Base-by-base conservation (phyloP, 495 filamentous ascomycete genomes). In the Penicillium desertorum region DNA sequence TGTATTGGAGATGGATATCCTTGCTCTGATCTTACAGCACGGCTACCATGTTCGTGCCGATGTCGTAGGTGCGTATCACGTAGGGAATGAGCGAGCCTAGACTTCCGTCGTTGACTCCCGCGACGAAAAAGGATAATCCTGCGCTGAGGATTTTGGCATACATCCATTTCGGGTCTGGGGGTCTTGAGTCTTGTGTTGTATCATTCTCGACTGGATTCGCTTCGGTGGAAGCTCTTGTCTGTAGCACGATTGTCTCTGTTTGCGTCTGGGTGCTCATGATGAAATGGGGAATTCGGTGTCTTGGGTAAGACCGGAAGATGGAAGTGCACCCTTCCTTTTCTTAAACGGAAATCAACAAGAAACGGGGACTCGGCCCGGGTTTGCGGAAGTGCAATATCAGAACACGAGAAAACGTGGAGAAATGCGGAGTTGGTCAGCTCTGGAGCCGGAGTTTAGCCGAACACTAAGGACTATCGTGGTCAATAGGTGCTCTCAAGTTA, bases 41-140 rank as follows among this genome's bases (percentile, higher is more conserved):
- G 14, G 60, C 48, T n/a, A 68, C 61, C 59, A 66, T 62, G 19
- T 76, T 73, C 1, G 79, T 81, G 17, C 69, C 73, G 29, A 83
- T 75, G 2, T 64, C 42, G 54, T 82, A 83, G 16, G 63, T 65
- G 3, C 72, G 65, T 16, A 82, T 67, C n/a, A 84, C 68, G 63
- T 85, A 81, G 0, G 81, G 81, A 37, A 83, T 77, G 17, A 85
- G 51, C 0, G 81, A 71, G 3, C 81, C 81, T 3, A 83, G 64
- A 63, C 74, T 79, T 41, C 81, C 81, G 61, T 83, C 81, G 32
- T 71, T 71, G 50, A 68, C 47, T 0, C 64, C 69, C 4, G 67
- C 69, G n/a, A 68, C 61, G 45, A 71, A 71, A 51, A 71, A 71
- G 1, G 67, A 63, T 16, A 66, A 27, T 0, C 67, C 67, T 1